Evolutionary conservation across 305 asterid species (phyloP).

Genomic region (Fraxinus velutina): DNA sequence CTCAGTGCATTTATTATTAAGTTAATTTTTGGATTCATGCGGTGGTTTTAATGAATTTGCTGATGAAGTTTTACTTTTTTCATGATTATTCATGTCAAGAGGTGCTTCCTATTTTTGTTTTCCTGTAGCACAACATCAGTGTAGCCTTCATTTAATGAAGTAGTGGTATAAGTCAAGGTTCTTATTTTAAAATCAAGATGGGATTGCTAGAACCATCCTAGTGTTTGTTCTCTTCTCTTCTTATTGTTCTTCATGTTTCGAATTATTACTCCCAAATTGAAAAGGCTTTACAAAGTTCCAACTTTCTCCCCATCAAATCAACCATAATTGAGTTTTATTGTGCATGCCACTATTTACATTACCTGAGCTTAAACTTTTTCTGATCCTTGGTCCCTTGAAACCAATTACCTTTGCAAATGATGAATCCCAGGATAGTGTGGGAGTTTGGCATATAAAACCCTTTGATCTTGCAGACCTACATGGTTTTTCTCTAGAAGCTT

Average conservation of each 20-base stretch:
- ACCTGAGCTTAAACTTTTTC: background rate
- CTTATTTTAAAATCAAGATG: background rate
- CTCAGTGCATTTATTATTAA: background rate
- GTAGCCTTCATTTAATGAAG: background rate
- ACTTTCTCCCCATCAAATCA: background rate
- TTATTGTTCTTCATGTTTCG: background rate
- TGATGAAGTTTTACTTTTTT: background rate
- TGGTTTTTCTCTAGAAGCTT: background rate
- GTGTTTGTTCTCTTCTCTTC: background rate
- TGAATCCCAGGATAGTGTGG: background rate
- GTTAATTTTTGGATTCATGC: background rate
- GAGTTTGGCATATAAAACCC: background rate
- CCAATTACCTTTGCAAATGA: background rate
- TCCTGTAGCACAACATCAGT: background rate
- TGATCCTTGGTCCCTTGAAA: background rate
- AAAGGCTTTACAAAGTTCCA: background rate
- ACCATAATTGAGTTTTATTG: background rate
- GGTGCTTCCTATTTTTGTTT: background rate
- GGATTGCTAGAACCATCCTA: background rate
- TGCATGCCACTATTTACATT: background rate
- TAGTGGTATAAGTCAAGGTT: background rate
- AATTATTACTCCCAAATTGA: background rate
- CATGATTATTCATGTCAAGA: background rate
- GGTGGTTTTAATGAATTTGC: background rate
- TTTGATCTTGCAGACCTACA: background rate